Percentiles rank a stretch among this genome's conserved stretches.
Evolutionary conservation across 2,329 filamentous ascomycete species (phyloP).

Genomic region (Colletotrichum sp.): DNA sequence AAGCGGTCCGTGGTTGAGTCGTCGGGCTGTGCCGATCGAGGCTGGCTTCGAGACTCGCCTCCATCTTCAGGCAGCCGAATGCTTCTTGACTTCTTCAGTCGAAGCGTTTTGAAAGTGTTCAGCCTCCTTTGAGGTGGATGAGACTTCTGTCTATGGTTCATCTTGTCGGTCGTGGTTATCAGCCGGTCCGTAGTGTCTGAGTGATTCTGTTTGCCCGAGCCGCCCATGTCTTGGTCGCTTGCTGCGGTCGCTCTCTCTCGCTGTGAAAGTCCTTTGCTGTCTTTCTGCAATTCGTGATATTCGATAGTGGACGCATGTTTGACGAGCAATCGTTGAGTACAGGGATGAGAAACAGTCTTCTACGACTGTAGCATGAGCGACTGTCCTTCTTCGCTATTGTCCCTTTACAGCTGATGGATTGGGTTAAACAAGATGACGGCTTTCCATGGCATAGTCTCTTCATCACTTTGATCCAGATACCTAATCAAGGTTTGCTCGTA

Average conservation of each 20-base stretch:
- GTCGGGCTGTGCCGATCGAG: not conserved
- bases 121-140: not conserved
- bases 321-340: not conserved
- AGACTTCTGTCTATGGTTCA: not conserved
- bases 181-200: not conserved
- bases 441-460: not conserved
- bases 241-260: not conserved
- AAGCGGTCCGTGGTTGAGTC: not conserved
- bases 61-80: not conserved
- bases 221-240: not conserved
- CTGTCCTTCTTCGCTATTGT: not conserved
- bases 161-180: not conserved
- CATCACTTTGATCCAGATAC: not conserved
- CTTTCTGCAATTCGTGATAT: not conserved
- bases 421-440: not conserved
- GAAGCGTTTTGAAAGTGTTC: not conserved
- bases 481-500: not conserved
- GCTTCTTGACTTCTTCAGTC: not conserved
- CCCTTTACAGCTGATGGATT: not conserved
- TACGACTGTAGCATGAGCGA: not conserved
- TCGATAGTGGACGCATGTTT: not conserved
- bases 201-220: not conserved
- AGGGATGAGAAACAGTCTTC: not conserved
- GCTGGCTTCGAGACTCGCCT: not conserved
- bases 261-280: not conserved